Conservation (phyloP, 179 eudicot species). For the Silene noctiflora region DNA sequence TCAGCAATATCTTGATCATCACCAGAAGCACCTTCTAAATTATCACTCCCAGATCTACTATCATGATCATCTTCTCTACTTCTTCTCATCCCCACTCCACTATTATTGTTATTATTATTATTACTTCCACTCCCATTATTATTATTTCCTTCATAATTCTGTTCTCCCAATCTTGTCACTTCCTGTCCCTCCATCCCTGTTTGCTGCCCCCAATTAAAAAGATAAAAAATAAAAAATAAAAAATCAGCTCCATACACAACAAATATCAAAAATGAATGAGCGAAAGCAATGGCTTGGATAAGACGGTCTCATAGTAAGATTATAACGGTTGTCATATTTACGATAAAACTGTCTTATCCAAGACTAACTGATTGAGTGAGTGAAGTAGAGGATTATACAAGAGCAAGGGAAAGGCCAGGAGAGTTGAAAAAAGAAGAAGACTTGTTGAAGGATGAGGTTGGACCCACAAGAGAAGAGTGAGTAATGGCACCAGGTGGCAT, state of each 20-base stretch:
- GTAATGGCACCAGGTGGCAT: constrained; percentile 53
- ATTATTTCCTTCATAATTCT: constrained; percentile 40
- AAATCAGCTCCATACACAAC: constrained; percentile 4
- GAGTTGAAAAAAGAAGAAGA: constrained; percentile 62
- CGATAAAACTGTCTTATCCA: background rate
- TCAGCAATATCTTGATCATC: constrained; percentile 83
- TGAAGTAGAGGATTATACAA: constrained; percentile 37
- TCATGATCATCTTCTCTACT: constrained; percentile 78
- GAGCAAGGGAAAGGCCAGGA: constrained; percentile 94
- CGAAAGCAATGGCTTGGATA: background rate
- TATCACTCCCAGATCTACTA: constrained; percentile 95
- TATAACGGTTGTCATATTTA: too few relatives aligned
- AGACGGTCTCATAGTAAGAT: constrained; percentile 1
- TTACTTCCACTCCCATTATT: constrained; percentile 1
- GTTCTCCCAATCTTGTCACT: constrained; percentile 43
- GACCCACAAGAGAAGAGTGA: constrained; percentile 35
- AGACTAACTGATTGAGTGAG: background rate
- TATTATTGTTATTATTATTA: constrained; percentile 7
- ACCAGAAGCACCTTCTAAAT: constrained; percentile 86
- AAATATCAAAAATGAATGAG: background rate
- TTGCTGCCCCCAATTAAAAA: constrained; percentile 40
- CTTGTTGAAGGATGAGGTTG: constrained; percentile 48
- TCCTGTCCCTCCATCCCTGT: constrained; percentile 89
- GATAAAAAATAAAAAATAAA: background rate
- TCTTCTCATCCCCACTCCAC: constrained; percentile 43